Percentiles rank a stretch among this genome's conserved stretches.
Conservation (phyloP, 1,284 basidiomycete species). For the Stereum hirsutum region DNA sequence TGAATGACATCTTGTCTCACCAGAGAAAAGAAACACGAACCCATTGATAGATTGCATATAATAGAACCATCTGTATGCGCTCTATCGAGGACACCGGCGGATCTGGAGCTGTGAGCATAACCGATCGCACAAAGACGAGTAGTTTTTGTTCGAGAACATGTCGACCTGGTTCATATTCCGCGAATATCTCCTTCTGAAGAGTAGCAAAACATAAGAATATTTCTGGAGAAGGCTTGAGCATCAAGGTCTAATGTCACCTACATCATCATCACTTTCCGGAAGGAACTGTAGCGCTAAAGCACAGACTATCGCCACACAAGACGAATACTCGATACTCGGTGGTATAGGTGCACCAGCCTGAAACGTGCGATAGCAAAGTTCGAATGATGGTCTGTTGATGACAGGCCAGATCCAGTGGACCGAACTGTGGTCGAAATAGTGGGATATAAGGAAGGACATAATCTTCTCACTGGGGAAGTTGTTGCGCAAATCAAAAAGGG, state of each 20-base stretch:
- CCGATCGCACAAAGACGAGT: conserved; percentile 12
- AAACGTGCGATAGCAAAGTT: conserved; percentile 12
- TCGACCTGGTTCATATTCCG: conserved; percentile 13
- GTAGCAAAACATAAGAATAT: not conserved
- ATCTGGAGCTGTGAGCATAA: conserved; percentile 10
- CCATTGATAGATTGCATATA: conserved; percentile 15
- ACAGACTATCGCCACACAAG: conserved; percentile 14
- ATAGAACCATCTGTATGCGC: conserved; percentile 13
- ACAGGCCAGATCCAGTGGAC: conserved; percentile 14
- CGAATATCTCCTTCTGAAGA: conserved; percentile 10
- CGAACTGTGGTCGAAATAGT: conserved; percentile 16
- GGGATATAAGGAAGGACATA: conserved; percentile 11
- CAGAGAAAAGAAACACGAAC: conserved; percentile 5
- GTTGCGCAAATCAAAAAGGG: conserved; percentile 7
- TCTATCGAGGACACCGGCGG: conserved; percentile 13
- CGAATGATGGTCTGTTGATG: conserved; percentile 15
- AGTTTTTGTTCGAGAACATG: conserved; percentile 12
- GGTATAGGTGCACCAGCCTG: conserved; percentile 7
- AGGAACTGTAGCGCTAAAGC: conserved; percentile 16
- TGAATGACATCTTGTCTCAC: not conserved
- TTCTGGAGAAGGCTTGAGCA: not conserved
- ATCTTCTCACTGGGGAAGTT: conserved; percentile 16
- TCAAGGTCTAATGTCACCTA: conserved; percentile 3
- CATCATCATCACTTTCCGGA: conserved; percentile 14
- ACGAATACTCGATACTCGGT: conserved; percentile 14